These are phyloP conservation scores for Bruguiera sexangula DNA, from an alignment of 345 rosid genomes.

Conservation along the genomic window DNA sequence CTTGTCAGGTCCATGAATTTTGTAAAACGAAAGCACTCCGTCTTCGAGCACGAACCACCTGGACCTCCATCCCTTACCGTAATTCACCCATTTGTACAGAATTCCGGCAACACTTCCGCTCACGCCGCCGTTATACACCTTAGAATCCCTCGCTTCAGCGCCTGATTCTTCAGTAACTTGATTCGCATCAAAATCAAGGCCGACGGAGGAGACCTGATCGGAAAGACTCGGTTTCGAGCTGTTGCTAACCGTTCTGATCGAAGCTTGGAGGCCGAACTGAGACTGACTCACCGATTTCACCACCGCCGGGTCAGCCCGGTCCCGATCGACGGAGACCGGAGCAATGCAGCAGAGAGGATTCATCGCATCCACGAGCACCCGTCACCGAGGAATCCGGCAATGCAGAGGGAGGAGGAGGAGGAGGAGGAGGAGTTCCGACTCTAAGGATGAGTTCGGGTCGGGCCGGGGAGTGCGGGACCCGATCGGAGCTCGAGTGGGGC, in stretches of 20 bases:
- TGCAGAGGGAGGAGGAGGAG: not conserved
- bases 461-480: conserved; percentile 26
- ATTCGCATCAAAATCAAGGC: conserved; percentile 33
- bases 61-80: conserved; percentile 91
- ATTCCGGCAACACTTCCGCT: conserved; percentile 65
- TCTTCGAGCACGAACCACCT: conserved; percentile 90
- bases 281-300: conserved; percentile 49
- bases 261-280: conserved; percentile 40
- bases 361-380: conserved; percentile 31
- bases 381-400: not conserved
- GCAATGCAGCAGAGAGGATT: conserved; percentile 99
- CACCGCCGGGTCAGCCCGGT: conserved; percentile 57
- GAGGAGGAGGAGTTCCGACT: conserved; percentile 10
- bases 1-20: conserved; percentile 93
- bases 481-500: conserved; percentile 35
- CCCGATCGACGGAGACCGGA: conserved; percentile 94
- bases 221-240: conserved; percentile 52
- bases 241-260: conserved; percentile 32
- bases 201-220: conserved; percentile 60
- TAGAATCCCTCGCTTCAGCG: conserved; percentile 42
- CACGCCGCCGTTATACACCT: conserved; percentile 37
- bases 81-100: conserved; percentile 93
- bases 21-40: conserved; percentile 81
- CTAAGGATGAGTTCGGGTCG: conserved; percentile 3
- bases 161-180: conserved; percentile 20